Evolutionary conservation across 2,329 filamentous ascomycete species (phyloP).

Genomic region (Huntiella savannae): DNA sequence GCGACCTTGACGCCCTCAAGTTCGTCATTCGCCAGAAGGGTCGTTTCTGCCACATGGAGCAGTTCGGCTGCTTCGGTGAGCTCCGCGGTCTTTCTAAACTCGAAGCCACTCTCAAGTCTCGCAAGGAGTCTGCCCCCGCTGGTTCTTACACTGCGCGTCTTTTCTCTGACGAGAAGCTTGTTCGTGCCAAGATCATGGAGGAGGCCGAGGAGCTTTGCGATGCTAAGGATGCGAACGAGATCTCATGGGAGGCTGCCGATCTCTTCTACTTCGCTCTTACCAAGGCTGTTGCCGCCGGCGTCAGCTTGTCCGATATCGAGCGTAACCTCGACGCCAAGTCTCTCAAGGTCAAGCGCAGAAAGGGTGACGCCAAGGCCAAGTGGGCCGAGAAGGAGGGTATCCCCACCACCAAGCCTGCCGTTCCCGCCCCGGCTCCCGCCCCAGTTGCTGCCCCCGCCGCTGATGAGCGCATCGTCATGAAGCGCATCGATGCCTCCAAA

Average conservation of each 20-base stretch:
- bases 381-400: slow-evolving; percentile 75
- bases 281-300: slow-evolving; percentile 69
- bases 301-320: slow-evolving; percentile 76
- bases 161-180: slow-evolving; percentile 76
- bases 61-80: slow-evolving; percentile 79
- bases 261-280: slow-evolving; percentile 90
- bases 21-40: slow-evolving; percentile 85
- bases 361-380: slow-evolving; percentile 83
- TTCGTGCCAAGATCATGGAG: slow-evolving; percentile 94
- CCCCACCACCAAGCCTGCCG: slow-evolving; percentile 20
- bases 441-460: slow-evolving; percentile 16
- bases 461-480: slow-evolving; percentile 57
- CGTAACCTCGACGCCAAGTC: slow-evolving; percentile 85
- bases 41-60: slow-evolving; percentile 84
- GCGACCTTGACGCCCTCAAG: slow-evolving; percentile 78
- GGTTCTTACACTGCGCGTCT: slow-evolving; percentile 88
- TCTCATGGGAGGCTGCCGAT: slow-evolving; percentile 89
- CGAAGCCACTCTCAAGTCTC: slow-evolving; percentile 66
- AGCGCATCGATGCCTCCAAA: slow-evolving; percentile 49
- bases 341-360: slow-evolving; percentile 81
- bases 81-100: slow-evolving; percentile 64
- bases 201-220: slow-evolving; percentile 91
- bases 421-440: slow-evolving; percentile 15
- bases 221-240: slow-evolving; percentile 60
- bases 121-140: slow-evolving; percentile 64